phyloP scores from a whole-genome alignment of 495 filamentous ascomycete species.

The Lophium mytilinum region DNA sequence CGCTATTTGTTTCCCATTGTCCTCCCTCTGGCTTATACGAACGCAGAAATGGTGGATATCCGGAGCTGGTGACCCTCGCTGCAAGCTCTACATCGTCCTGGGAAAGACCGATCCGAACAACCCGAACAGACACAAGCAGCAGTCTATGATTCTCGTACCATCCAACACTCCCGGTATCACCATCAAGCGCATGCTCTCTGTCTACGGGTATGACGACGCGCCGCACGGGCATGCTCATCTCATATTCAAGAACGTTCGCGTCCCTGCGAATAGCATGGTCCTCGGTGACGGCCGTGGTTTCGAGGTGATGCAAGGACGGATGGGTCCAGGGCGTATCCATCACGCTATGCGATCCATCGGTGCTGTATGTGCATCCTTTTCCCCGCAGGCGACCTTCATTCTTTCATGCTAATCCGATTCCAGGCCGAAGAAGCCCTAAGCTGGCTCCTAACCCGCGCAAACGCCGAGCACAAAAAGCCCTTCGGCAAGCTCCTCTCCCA shows the following conservation, averaged over 20 bases:
- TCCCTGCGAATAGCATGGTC: slow-evolving; percentile 69
- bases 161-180: slow-evolving; percentile 66
- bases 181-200: slow-evolving; percentile 75
- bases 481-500: slow-evolving; percentile 73
- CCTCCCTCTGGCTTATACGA: too few relatives aligned
- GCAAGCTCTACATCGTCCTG: slow-evolving; percentile 87
- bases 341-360: slow-evolving; percentile 91
- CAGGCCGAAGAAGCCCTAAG: slow-evolving; percentile 73
- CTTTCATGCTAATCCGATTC: background rate
- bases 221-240: slow-evolving; percentile 87
- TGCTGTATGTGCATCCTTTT: slow-evolving; percentile 34
- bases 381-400: background rate
- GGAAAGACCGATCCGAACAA: slow-evolving; percentile 70
- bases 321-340: slow-evolving; percentile 88
- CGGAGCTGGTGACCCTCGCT: slow-evolving; percentile 83
- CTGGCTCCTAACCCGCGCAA: slow-evolving; percentile 83
- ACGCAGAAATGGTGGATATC: slow-evolving; percentile 91
- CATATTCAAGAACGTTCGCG: slow-evolving; percentile 74
- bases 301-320: slow-evolving; percentile 89
- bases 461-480: slow-evolving; percentile 76
- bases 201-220: slow-evolving; percentile 92
- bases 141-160: slow-evolving; percentile 83
- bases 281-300: slow-evolving; percentile 89
- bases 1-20: too few relatives aligned
- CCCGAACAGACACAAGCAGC: slow-evolving; percentile 70